Base-by-base conservation (phyloP, 1,139 yeast genomes). In the Pichia sp. region DNA sequence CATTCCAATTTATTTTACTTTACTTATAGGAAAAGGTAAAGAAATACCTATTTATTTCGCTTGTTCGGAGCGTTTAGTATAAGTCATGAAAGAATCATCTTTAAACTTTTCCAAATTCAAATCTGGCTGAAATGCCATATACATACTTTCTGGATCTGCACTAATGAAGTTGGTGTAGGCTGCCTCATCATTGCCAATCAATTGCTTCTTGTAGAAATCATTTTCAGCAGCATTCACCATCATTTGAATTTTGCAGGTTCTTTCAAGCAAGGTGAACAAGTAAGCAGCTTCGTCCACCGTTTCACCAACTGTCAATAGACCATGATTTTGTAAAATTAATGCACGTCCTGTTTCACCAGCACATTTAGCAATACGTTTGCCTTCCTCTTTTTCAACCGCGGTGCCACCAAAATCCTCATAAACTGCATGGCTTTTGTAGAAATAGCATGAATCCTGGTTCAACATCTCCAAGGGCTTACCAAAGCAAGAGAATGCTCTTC, bases 241-340 rank as follows among this genome's bases (percentile, higher is more conserved):
- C 62, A 88, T 70, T 69, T 88, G 95, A n/a, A 81, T 80, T 64
- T 86, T 80, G 67, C 95, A 87, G 10, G 81, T 70, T 64, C 80
- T 79, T 66, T 88, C 96, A 79, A 84, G 73, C 57, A 85, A 72
- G 0, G 85, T 78, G 68, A 46, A 46, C 15, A 46, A 26, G 31
- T 46, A 46, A 4, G 49, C 93, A 3, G 95, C 95, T 71, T 87
- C 95, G 65, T 87, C 95, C 11, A 87, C 88, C 1, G 92, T 87
- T 43, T 72, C 61, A 10, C 95, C 96, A 5, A 85, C 88, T 1
- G 95, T 87, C 61, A 88, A 70, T 46, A 87, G 75, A 13, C 95
- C 95, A 67, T 88, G 95, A 71, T 87, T 88, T 66, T 82, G 87
- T 62, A 88, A 75, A 61, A 88, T 84, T 30, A 84, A 78, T 4